Percentiles rank a stretch among this genome's conserved stretches.
phyloP scores from a whole-genome alignment of 2,329 filamentous ascomycete species.

The Beauveria australis region DNA sequence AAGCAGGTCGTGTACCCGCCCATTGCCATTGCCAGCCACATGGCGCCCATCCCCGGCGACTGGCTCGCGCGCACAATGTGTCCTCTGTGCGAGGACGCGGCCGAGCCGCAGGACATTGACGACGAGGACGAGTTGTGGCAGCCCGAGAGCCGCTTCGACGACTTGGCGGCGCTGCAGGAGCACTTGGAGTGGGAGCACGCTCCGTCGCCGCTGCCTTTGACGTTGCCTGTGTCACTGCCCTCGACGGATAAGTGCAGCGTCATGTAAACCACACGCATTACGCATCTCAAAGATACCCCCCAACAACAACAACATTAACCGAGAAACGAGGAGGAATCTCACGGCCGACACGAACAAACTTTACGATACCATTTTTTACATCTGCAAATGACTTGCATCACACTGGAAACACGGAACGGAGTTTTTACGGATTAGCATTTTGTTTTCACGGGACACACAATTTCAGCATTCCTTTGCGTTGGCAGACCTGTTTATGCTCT shows the following conservation, averaged over 20 bases:
- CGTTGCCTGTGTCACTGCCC: conserved; percentile 25
- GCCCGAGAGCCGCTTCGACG: conserved; percentile 43
- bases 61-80: conserved; percentile 46
- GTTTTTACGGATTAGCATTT: conserved; percentile 1
- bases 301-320: background rate
- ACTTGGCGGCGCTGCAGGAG: conserved; percentile 40
- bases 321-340: background rate
- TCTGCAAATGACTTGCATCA: background rate
- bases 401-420: background rate
- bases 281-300: background rate
- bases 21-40: conserved; percentile 50
- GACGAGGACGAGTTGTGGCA: conserved; percentile 43
- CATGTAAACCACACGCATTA: conserved; percentile 29
- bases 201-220: conserved; percentile 27
- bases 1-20: conserved; percentile 50
- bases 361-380: background rate
- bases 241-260: conserved; percentile 33
- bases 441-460: background rate
- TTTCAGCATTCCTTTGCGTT: background rate
- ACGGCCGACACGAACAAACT: background rate
- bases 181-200: conserved; percentile 52
- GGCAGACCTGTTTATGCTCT: background rate
- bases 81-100: conserved; percentile 47
- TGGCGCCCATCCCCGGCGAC: conserved; percentile 39
- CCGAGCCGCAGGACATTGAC: conserved; percentile 31